Evolutionary conservation across 2,329 filamentous ascomycete species (phyloP), one percentile per base, ranked within the genome.

Genomic region (Coniella lustricola): DNA sequence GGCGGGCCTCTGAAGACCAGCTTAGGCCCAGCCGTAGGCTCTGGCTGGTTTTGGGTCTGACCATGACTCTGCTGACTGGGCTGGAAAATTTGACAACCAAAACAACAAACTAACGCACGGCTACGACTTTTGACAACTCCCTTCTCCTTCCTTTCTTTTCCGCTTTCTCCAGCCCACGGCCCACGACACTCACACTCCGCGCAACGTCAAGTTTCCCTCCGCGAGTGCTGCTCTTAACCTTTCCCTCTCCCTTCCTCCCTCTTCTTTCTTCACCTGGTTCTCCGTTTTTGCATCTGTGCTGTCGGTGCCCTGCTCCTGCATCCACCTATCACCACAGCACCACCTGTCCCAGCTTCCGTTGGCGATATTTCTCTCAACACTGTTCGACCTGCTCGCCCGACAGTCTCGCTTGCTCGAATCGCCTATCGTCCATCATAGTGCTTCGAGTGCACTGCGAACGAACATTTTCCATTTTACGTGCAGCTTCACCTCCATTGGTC

Each of bases 201-300:
- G 50, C 34, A 21, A 39, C 48, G 50, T 39, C 50, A 52, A 52
- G 49, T 51, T 50, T 52, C 47, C 50, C 50, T 41, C 42, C 43
- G 47, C 50, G 47, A 46, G 50, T 52, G 50, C 46, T 44, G 37
- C 40, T 47, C 25, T 31, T 35, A 50, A 38, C 47, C 39, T 21
- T 34, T 22, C 33, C 20, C 12, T 34, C 46, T 38, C 40, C 33
- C 39, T 39, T 7, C 25, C 38, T 2, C 25, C 44, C 12, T 47
- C 34, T 49, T 49, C 50, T 46, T 52, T 44, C 41, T 49, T 44
- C 47, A 46, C 38, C 50, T 50, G 46, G 46, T 46, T 50, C 50
- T 49, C 34, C 48, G 31, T 48, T 48, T 39, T 48, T 16, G 38
- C 38, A n/a, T 33, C 17, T 29, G 29, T 2, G 22, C 16, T 43